Evolutionary conservation across 208 protist genomes (phyloP), one percentile per base, ranked within the genome.

Genomic region (Acanthamoeba triangularis): DNA sequence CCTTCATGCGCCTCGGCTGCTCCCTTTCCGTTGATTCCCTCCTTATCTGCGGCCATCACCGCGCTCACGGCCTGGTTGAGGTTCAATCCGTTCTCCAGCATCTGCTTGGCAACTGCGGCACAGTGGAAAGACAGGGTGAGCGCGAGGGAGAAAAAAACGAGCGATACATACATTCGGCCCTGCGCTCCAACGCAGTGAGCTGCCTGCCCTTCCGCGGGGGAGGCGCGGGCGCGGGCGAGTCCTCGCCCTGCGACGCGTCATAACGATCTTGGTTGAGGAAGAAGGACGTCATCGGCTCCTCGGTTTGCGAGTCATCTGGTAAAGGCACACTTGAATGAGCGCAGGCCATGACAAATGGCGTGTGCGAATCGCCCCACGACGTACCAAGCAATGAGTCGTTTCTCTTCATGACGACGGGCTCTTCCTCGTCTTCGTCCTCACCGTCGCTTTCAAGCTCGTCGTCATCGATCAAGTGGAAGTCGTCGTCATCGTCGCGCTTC

Each of bases 221-320:
- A 30, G 69, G 69, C 61, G 18, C 28, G 23, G n/a, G n/a, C n/a
- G n/a, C n/a, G n/a, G 61, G 61, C 25, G 69, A 33, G 30, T 78
- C 69, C 11, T 78, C 69, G 69, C 14, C 37, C 35, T 78, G 69
- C 25, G 30, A 44, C 25, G 63, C 63, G 76, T 85, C 76, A 25
- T 56, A 85, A 10, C 25, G 25, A 25, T 59, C 76, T 33, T 85
- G 76, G 28, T 85, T 85, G 28, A 85, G 76, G 76, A 85, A 85
- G 76, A 85, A 23, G 30, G 76, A 85, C 47, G 44, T 85, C 76
- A 85, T 59, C 16, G 76, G 76, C 47, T 85, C 76, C 76, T 85
- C 76, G 18, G 7, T 59, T 35, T 85, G 76, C 76, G 76, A 85
- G 47, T 85, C 76, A 33, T 85, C 76, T 85, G 76, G 16, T 67